These are phyloP conservation scores for Ophiostoma piceae DNA, from an alignment of 2,329 filamentous ascomycete genomes.

Conservation along the genomic window DNA sequence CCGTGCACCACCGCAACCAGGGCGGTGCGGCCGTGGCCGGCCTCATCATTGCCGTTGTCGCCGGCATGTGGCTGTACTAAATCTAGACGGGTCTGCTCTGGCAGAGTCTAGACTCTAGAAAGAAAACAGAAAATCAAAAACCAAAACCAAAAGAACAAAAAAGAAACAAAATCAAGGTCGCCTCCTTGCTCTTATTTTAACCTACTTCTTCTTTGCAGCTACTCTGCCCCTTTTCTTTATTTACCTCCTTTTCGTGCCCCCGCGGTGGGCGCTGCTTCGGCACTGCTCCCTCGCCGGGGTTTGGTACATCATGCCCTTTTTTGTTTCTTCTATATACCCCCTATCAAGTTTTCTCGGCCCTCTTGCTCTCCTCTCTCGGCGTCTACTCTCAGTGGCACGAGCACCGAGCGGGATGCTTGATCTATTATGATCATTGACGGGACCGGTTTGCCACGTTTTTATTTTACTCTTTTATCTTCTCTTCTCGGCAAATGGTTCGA, in stretches of 20 bases:
- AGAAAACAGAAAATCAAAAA: slow-evolving; percentile 12
- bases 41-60: slow-evolving; percentile 52
- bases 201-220: neutral
- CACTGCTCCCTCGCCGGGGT: neutral
- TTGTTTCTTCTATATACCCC: slow-evolving; percentile 18
- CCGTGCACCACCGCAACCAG: slow-evolving; percentile 39
- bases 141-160: slow-evolving; percentile 15
- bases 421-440: slow-evolving; percentile 13
- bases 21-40: slow-evolving; percentile 49
- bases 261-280: neutral
- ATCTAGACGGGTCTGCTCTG: slow-evolving; percentile 28
- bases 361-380: neutral
- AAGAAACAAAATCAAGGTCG: neutral
- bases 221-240: neutral
- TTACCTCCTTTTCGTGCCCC: slow-evolving; percentile 10
- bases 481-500: slow-evolving; percentile 14
- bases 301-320: slow-evolving; percentile 6
- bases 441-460: slow-evolving; percentile 15
- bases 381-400: neutral
- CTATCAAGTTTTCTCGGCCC: slow-evolving; percentile 1
- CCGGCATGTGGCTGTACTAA: slow-evolving; percentile 46
- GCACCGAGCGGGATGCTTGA: slow-evolving; percentile 2
- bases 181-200: neutral
- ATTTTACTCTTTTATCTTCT: neutral
- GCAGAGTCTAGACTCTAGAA: neutral